phyloP scores from a whole-genome alignment of 225 moss, liverwort and hornwort species.

The Climacium dendroides region DNA sequence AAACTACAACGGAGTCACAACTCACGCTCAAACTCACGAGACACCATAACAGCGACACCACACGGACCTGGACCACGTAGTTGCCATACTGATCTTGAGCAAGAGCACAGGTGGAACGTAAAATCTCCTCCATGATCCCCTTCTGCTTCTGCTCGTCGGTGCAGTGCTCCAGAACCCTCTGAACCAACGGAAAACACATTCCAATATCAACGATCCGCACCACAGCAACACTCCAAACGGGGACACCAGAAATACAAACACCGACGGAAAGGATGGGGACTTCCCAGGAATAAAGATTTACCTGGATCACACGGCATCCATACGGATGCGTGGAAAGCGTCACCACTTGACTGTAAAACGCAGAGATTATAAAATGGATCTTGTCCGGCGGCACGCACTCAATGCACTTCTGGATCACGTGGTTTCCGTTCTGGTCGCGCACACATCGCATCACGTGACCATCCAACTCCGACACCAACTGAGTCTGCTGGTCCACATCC shows the following conservation, averaged over 20 bases:
- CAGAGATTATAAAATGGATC: conserved; percentile 89
- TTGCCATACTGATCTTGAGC: conserved; percentile 92
- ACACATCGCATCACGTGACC: conserved; percentile 91
- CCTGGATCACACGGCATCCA: conserved; percentile 91
- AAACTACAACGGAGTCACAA: neutral
- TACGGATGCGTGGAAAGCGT: conserved; percentile 88
- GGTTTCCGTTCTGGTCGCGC: conserved; percentile 87
- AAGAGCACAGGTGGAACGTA: conserved; percentile 69
- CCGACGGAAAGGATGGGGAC: neutral
- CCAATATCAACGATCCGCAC: neutral
- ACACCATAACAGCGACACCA: neutral
- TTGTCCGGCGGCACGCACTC: conserved; percentile 82
- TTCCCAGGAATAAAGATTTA: neutral
- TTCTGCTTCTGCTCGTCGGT: conserved; percentile 90
- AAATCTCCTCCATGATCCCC: conserved; percentile 89
- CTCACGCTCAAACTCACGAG: neutral
- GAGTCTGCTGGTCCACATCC: conserved; percentile 84
- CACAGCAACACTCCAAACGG: neutral
- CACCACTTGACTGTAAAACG: conserved; percentile 88
- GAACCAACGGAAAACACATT: neutral
- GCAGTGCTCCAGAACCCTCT: conserved; percentile 93
- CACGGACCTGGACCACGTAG: conserved; percentile 73
- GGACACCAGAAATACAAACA: neutral
- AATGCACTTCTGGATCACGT: conserved; percentile 94
- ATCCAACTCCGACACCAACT: conserved; percentile 81